Conservation (phyloP, 805 yeast species). For the Sugiyamaella qingdaonensis region DNA sequence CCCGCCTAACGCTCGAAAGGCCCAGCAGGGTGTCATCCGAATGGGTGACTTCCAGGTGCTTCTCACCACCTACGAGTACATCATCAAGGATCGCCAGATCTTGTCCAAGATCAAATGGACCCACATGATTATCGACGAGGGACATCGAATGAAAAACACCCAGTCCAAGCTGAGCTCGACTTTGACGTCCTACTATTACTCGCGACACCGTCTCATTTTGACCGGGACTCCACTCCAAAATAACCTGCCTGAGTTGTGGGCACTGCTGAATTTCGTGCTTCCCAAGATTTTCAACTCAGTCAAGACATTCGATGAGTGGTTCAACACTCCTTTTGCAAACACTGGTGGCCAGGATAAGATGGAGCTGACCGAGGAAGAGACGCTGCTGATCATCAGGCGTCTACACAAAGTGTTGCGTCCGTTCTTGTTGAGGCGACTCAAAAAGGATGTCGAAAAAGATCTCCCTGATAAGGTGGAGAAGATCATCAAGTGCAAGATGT, state of each 20-base stretch:
- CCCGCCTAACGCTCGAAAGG: slow-evolving; percentile 80
- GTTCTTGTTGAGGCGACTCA: slow-evolving; percentile 85
- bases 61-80: slow-evolving; percentile 89
- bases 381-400: slow-evolving; percentile 87
- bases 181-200: slow-evolving; percentile 74
- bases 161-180: slow-evolving; percentile 84
- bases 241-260: slow-evolving; percentile 96
- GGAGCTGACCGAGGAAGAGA: slow-evolving; percentile 93
- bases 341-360: slow-evolving; percentile 96
- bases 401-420: slow-evolving; percentile 95
- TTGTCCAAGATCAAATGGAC: slow-evolving; percentile 83
- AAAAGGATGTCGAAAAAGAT: slow-evolving; percentile 95
- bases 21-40: slow-evolving; percentile 63
- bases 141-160: slow-evolving; percentile 95
- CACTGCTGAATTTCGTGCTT: slow-evolving; percentile 83
- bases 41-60: slow-evolving; percentile 84
- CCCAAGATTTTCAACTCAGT: slow-evolving; percentile 97
- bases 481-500: slow-evolving; percentile 90
- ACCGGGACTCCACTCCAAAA: slow-evolving; percentile 98
- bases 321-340: slow-evolving; percentile 94
- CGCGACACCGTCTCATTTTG: slow-evolving; percentile 81
- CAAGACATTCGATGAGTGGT: slow-evolving; percentile 97
- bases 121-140: slow-evolving; percentile 98
- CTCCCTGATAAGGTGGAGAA: slow-evolving; percentile 93
- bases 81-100: slow-evolving; percentile 82